Evolutionary conservation across 805 yeast species (phyloP).

Genomic region (Lipomyces anomalus): DNA sequence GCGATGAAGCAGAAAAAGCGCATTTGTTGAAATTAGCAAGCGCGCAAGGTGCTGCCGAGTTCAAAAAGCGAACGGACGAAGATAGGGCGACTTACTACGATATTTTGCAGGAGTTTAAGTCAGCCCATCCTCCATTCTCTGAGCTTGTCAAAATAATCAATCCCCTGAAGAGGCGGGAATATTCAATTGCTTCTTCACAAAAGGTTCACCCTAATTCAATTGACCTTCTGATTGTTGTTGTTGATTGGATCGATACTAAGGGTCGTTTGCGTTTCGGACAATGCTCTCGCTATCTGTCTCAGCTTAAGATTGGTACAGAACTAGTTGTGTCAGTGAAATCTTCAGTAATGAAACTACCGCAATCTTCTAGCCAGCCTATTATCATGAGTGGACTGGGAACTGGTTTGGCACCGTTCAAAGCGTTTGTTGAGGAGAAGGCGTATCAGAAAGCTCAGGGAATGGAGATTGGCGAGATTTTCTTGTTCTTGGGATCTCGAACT

Average conservation of each 20-base stretch:
- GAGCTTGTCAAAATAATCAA: constrained; percentile 70
- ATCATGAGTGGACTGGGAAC: constrained; percentile 98
- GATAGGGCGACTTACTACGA: constrained; percentile 79
- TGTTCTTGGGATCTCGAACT: constrained; percentile 92
- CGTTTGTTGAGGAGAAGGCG: constrained; percentile 89
- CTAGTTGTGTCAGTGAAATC: constrained; percentile 93
- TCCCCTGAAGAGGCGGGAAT: constrained; percentile 92
- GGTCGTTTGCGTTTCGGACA: constrained; percentile 90
- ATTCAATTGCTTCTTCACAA: constrained; percentile 95
- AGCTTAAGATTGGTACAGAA: constrained; percentile 72
- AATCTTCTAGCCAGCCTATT: constrained; percentile 78
- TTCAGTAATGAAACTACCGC: constrained; percentile 93
- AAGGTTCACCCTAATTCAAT: constrained; percentile 85
- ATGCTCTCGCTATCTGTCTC: constrained; percentile 85
- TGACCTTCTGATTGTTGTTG: constrained; percentile 87
- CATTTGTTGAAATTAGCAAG: constrained; percentile 59
- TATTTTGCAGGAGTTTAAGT: constrained; percentile 67
- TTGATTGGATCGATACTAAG: constrained; percentile 84
- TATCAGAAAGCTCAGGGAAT: constrained; percentile 88
- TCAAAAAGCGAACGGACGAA: constrained; percentile 79
- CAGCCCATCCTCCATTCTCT: constrained; percentile 70
- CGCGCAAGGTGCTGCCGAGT: constrained; percentile 75
- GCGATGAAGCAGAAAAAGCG: constrained; percentile 60
- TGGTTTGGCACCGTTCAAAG: constrained; percentile 97
- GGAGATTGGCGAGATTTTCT: constrained; percentile 81